These are phyloP conservation scores for Selenicereus undatus DNA, from an alignment of 148 eudicot genomes.

Conservation along the genomic window DNA sequence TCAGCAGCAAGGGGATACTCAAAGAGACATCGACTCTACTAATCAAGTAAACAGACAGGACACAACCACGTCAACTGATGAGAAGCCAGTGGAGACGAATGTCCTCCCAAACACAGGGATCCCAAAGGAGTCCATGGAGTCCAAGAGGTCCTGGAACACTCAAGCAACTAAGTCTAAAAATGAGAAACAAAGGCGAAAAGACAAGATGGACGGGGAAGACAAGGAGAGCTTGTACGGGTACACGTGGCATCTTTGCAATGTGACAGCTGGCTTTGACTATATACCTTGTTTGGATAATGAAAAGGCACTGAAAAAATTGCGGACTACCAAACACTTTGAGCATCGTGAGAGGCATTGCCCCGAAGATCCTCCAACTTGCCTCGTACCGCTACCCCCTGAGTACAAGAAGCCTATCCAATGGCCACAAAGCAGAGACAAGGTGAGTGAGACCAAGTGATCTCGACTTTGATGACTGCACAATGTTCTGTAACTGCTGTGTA, in stretches of 20 bases:
- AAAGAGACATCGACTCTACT: constrained; percentile 7
- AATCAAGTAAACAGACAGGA: constrained; percentile 21
- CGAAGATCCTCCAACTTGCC: constrained; percentile 63
- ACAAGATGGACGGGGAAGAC: constrained; percentile 24
- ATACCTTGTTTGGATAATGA: constrained; percentile 89
- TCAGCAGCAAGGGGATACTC: constrained; percentile 4
- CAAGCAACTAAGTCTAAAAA: constrained; percentile 63
- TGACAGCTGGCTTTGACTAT: constrained; percentile 65
- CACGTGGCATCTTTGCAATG: constrained; percentile 70
- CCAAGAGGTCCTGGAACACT: constrained; percentile 67
- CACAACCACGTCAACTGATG: constrained; percentile 24
- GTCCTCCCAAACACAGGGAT: constrained; percentile 48
- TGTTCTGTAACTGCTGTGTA: too few relatives aligned
- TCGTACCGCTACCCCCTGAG: constrained; percentile 54
- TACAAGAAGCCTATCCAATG: constrained; percentile 62
- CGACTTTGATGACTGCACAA: background rate
- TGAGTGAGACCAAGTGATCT: constrained; percentile 27
- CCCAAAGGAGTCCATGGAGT: constrained; percentile 70
- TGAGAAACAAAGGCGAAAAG: constrained; percentile 59
- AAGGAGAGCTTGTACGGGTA: constrained; percentile 34
- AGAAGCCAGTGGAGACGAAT: constrained; percentile 25
- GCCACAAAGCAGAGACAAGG: constrained; percentile 88
- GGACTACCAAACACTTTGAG: constrained; percentile 51
- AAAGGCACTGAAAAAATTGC: constrained; percentile 45
- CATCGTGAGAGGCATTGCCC: constrained; percentile 94